A percentile compares a stretch with the other conserved stretches of the same genome.
Evolutionary conservation across 495 filamentous ascomycete species (phyloP).

Genomic region (Pyronema omphalodes): DNA sequence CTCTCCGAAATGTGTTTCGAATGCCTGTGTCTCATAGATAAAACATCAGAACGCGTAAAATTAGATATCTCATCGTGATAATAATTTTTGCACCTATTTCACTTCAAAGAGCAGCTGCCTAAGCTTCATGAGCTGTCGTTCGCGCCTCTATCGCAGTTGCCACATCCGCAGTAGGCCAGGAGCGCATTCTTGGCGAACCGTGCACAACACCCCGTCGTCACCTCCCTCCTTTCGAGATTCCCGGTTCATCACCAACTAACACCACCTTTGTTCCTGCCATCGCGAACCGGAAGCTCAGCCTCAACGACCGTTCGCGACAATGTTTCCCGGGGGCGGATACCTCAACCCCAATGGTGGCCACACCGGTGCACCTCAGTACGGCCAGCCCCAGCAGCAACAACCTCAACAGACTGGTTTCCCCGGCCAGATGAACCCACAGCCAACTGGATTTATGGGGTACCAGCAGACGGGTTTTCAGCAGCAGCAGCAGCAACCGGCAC

Average conservation of each 20-base stretch:
- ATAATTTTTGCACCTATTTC: not conserved
- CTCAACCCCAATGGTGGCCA: constrained; percentile 2
- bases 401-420: constrained; percentile 49
- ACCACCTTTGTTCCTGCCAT: not conserved
- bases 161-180: not conserved
- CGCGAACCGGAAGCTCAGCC: not conserved
- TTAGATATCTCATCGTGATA: too few species aligned
- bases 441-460: constrained; percentile 32
- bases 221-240: not conserved
- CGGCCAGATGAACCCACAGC: constrained; percentile 32
- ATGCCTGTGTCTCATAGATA: too few species aligned
- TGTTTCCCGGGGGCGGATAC: constrained; percentile 7
- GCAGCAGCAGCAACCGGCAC: constrained; percentile 36
- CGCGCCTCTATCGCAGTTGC: not conserved
- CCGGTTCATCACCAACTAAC: not conserved
- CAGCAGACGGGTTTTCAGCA: constrained; percentile 42
- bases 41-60: too few species aligned
- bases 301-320: not conserved
- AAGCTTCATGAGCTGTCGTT: not conserved
- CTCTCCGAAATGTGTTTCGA: too few species aligned
- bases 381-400: constrained; percentile 21
- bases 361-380: constrained; percentile 8
- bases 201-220: not conserved
- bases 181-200: not conserved
- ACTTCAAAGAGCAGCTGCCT: not conserved